phyloP scores from a whole-genome alignment of 2,329 filamentous ascomycete species.

The Aspergillus hortae region DNA sequence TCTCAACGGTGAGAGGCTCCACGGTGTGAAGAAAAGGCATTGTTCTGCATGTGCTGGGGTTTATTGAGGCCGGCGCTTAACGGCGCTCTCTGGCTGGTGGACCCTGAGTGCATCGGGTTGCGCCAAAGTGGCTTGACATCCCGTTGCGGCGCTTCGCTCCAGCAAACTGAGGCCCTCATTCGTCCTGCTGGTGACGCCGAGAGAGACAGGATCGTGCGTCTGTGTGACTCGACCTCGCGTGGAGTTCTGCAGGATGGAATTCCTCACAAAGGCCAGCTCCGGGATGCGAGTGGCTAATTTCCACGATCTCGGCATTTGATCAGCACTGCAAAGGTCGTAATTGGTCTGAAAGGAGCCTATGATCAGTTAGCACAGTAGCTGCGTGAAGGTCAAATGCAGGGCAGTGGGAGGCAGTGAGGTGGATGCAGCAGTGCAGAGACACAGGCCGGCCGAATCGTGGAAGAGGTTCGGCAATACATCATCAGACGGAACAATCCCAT shows the following conservation, averaged over 20 bases:
- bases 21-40: conserved; percentile 18
- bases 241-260: background rate
- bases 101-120: conserved; percentile 19
- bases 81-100: conserved; percentile 8
- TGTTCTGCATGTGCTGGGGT: conserved; percentile 11
- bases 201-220: conserved; percentile 1
- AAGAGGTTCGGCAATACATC: too few relatives aligned
- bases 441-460: too few relatives aligned
- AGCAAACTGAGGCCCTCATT: conserved; percentile 6
- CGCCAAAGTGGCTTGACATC: conserved; percentile 8
- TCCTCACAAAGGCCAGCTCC: too few relatives aligned
- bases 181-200: conserved; percentile 9
- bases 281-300: background rate
- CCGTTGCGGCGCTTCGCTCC: conserved; percentile 15
- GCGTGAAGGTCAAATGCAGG: too few relatives aligned
- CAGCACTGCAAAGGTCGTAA: too few relatives aligned
- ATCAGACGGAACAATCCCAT: background rate
- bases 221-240: conserved; percentile 1
- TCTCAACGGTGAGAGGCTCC: conserved; percentile 21
- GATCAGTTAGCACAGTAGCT: too few relatives aligned
- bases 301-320: background rate
- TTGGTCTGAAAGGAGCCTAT: too few relatives aligned
- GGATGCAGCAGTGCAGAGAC: too few relatives aligned
- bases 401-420: too few relatives aligned
- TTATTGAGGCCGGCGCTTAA: conserved; percentile 28